A percentile compares a stretch with the other conserved stretches of the same genome.
Evolutionary conservation across 176 grass and related monocot species (phyloP).

Genomic region (Canna indica): DNA sequence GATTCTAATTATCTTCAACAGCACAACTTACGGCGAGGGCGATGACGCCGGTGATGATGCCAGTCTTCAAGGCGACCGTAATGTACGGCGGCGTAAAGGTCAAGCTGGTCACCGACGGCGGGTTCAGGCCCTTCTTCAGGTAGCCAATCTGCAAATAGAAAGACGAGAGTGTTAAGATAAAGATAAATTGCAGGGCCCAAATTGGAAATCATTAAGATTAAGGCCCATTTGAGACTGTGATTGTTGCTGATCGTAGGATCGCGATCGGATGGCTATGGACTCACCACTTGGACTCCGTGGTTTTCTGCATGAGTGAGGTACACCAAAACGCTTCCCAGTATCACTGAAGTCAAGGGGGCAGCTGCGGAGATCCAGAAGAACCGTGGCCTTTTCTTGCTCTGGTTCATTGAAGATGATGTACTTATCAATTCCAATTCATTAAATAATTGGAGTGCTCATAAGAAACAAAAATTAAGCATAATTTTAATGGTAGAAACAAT

Average conservation of each 20-base stretch:
- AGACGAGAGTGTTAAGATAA: too few relatives aligned
- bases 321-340: slow-evolving; percentile 72
- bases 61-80: slow-evolving; percentile 64
- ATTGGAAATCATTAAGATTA: too few relatives aligned
- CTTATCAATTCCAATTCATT: neutral
- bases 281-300: slow-evolving; percentile 95
- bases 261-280: neutral
- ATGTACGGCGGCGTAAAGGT: slow-evolving; percentile 59
- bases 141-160: slow-evolving; percentile 47
- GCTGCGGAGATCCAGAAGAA: slow-evolving; percentile 87
- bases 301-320: slow-evolving; percentile 83
- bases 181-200: too few relatives aligned
- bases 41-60: slow-evolving; percentile 81
- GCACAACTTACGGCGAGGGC: slow-evolving; percentile 77
- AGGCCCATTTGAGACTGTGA: too few relatives aligned
- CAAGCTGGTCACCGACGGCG: slow-evolving; percentile 50
- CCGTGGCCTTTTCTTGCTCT: slow-evolving; percentile 67
- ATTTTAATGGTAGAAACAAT: too few relatives aligned
- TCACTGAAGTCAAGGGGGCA: slow-evolving; percentile 66
- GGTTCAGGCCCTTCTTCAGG: slow-evolving; percentile 88
- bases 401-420: slow-evolving; percentile 14
- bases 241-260: neutral
- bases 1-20: too few relatives aligned
- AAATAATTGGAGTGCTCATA: neutral
- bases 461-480: neutral